A percentile compares a stretch with the other conserved stretches of the same genome.
These are phyloP conservation scores for Kodamaea fukazawae DNA, from an alignment of 805 yeast species.

Conservation along the genomic window DNA sequence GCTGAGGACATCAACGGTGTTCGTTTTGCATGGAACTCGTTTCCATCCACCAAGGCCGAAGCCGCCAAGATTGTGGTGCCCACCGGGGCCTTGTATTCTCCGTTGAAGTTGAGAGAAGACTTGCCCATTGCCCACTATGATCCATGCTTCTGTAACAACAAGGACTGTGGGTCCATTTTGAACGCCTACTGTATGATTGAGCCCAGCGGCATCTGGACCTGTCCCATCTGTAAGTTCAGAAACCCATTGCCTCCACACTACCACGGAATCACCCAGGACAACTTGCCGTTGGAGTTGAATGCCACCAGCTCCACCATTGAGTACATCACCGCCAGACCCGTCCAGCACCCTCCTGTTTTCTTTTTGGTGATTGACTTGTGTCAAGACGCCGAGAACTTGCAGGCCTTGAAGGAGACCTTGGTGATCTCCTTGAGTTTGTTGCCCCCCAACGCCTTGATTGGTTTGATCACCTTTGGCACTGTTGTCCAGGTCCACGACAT, in stretches of 20 bases:
- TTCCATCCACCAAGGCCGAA: conserved; percentile 86
- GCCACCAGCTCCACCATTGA: conserved; percentile 74
- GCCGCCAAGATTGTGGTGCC: conserved; percentile 92
- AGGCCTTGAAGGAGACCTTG: conserved; percentile 78
- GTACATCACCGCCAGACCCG: conserved; percentile 78
- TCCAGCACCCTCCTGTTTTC: conserved; percentile 80
- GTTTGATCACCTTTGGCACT: conserved; percentile 85
- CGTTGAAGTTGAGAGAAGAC: conserved; percentile 75
- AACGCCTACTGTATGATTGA: conserved; percentile 87
- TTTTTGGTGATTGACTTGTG: conserved; percentile 84
- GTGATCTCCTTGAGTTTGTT: conserved; percentile 70
- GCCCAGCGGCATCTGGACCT: conserved; percentile 77
- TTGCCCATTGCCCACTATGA: conserved; percentile 79
- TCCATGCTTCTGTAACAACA: conserved; percentile 73
- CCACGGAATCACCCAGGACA: conserved; percentile 68
- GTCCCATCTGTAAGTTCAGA: conserved; percentile 77
- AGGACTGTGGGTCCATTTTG: conserved; percentile 78
- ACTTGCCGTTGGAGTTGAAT: conserved; percentile 77
- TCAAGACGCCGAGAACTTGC: conserved; percentile 83
- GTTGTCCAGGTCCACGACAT: conserved; percentile 89
- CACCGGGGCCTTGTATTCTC: conserved; percentile 92
- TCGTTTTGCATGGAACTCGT: conserved; percentile 56
- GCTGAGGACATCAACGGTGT: conserved; percentile 46
- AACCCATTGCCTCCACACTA: conserved; percentile 83
- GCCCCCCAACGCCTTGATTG: conserved; percentile 88